Evolutionary conservation across 768 basidiomycete genomes (phyloP), one percentile per base, ranked within the genome.

Genomic region (Phaffia tasmanica): DNA sequence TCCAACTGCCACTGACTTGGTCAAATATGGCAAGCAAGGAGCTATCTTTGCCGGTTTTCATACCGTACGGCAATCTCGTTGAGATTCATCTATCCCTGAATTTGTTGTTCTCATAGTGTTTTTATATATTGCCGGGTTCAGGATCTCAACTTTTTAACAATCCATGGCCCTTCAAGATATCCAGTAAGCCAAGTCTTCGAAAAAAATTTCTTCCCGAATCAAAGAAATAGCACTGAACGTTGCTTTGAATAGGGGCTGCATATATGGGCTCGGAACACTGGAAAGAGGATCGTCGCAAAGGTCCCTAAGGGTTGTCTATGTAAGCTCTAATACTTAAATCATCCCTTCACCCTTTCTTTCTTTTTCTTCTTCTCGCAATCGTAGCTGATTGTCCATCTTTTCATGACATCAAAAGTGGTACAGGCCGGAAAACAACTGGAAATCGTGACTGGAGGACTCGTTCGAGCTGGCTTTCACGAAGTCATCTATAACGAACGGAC

Each of bases 351-450:
- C n/a, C 35, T 5, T 42, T 42, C 35, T 42, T 42, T 5, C 11
- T 5, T 42, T 4, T 42, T 11, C 11, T 5, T 11, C 6, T 42
- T 42, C 11, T 42, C 11, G 35, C 35, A 42, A 4, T 5, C 6
- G 11, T 42, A 42, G 35, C 35, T 42, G 4, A 42, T 11, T 42
- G 4, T 4, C 35, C 35, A 42, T 42, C 11, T 4, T 42, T 11
- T 11, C 35, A 5, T 42, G 11, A 42, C 35, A 11, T 42, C 4
- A 4, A 53, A 54, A 65, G 64, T 98, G 18, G 89, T 98, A 1
- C 93, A 98, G 76, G 92, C 92, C 1, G 93, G 93, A 50, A 94
- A 92, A 76, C 93, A 98, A 74, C 82, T 98, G 15, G 93, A 95
- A 74, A 88, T 89, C 76, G 78, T 91, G 56, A 76, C 79, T 7